A percentile compares a stretch with the other conserved stretches of the same genome.
Conservation (phyloP, 2,329 filamentous ascomycete genomes). For the Sphaerulina populicola region DNA sequence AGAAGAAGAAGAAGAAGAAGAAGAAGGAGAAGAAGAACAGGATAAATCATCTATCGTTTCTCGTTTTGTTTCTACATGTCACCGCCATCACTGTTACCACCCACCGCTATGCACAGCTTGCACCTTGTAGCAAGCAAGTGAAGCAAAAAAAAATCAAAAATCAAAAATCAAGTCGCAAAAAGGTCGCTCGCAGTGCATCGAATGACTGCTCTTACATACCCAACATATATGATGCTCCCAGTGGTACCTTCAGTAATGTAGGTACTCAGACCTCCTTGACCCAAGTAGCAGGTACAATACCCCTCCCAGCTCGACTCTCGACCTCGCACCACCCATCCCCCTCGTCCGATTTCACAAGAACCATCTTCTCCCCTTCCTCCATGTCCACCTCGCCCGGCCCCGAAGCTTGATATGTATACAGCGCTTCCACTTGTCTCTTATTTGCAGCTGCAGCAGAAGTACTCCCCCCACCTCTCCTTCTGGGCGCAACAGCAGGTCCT, state of each 20-base stretch:
- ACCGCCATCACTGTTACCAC: too few species aligned
- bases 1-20: too few species aligned
- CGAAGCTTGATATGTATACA: constrained; percentile 85
- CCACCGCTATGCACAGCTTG: too few species aligned
- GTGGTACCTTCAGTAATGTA: too few species aligned
- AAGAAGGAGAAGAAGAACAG: too few species aligned
- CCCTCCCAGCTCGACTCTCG: constrained; percentile 67
- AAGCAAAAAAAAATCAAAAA: too few species aligned
- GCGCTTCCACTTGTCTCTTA: constrained; percentile 80
- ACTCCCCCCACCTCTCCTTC: constrained; percentile 22
- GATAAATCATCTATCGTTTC: too few species aligned
- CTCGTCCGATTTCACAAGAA: constrained; percentile 75
- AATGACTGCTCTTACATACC: too few species aligned
- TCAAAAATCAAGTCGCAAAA: too few species aligned
- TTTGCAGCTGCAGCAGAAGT: constrained; percentile 58
- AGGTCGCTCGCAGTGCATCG: neutral
- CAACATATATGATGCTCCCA: neutral
- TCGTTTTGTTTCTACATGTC: too few species aligned
- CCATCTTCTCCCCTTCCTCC: constrained; percentile 81
- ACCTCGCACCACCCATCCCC: constrained; percentile 98
- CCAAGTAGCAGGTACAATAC: constrained; percentile 91
- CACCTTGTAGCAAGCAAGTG: too few species aligned
- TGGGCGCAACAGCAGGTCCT: constrained; percentile 79
- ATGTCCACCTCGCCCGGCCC: constrained; percentile 84
- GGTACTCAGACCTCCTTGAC: constrained; percentile 56